Evolutionary conservation across 139 green algal genomes (phyloP).

Genomic region (Tetradesmus obliquus): DNA sequence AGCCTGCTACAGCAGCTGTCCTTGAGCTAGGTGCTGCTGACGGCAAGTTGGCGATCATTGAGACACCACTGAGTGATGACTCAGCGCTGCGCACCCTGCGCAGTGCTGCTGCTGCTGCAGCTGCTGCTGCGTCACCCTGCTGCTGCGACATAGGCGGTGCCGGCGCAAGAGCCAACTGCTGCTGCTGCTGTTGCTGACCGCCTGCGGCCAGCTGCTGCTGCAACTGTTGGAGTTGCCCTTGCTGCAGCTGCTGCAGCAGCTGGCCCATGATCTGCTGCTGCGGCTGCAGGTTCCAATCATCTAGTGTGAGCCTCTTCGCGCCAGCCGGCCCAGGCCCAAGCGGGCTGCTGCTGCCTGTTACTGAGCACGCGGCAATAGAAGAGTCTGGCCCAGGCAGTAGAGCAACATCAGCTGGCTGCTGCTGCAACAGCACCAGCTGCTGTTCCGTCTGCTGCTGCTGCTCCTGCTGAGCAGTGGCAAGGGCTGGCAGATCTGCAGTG

Average conservation of each 20-base stretch:
- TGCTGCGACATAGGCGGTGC: neutral
- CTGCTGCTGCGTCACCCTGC: neutral
- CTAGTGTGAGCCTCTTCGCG: neutral
- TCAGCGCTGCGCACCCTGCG: neutral
- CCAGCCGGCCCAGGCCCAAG: neutral
- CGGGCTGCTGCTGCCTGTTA: neutral
- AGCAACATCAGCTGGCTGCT: neutral
- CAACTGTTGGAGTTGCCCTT: neutral
- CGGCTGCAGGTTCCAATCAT: conserved; percentile 3
- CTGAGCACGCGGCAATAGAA: neutral
- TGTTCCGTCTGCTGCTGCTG: neutral
- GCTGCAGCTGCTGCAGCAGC: neutral
- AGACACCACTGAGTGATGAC: neutral
- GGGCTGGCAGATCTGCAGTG: neutral
- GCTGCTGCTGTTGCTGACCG: neutral
- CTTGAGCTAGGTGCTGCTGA: neutral
- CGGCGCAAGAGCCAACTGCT: neutral
- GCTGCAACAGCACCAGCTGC: neutral
- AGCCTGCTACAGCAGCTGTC: neutral
- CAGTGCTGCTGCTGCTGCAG: neutral
- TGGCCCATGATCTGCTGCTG: conserved; percentile 1
- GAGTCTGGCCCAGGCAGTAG: neutral
- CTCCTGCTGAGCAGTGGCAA: too few species aligned
- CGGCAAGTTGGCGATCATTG: neutral
- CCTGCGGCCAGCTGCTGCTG: neutral